Conservation (phyloP, 2,329 filamentous ascomycete genomes). For the Stemphylium lycopersici region DNA sequence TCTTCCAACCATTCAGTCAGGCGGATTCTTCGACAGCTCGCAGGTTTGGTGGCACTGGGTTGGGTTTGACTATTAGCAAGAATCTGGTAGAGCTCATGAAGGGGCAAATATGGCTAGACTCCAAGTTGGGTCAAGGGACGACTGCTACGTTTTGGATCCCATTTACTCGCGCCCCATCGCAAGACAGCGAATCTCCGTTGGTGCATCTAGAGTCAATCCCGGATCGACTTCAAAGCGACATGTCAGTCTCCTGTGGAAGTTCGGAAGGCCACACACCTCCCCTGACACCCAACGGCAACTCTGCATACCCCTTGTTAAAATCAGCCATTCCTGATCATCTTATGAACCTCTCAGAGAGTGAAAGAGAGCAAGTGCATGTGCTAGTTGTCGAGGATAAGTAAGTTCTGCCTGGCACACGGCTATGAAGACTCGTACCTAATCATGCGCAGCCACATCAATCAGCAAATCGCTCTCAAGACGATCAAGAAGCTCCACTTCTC, state of each 20-base stretch:
- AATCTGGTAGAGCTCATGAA: conserved; percentile 78
- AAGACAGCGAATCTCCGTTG: conserved; percentile 57
- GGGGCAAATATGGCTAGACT: conserved; percentile 74
- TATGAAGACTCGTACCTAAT: conserved; percentile 8
- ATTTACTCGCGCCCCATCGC: conserved; percentile 71
- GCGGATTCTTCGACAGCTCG: conserved; percentile 80
- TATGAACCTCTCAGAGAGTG: conserved; percentile 59
- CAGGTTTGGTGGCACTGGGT: conserved; percentile 77
- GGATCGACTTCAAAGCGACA: conserved; percentile 65
- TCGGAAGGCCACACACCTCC: conserved; percentile 65
- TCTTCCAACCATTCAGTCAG: conserved; percentile 83
- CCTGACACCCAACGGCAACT: conserved; percentile 34
- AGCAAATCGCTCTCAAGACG: conserved; percentile 77
- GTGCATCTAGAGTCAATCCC: conserved; percentile 69
- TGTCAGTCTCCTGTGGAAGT: conserved; percentile 68
- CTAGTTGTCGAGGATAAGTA: conserved; percentile 83
- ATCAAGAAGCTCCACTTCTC: conserved; percentile 76
- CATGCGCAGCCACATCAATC: conserved; percentile 62
- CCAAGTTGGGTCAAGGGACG: conserved; percentile 70
- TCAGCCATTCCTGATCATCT: conserved; percentile 36
- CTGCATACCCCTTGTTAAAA: conserved; percentile 34
- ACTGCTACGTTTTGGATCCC: conserved; percentile 78
- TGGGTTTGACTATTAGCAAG: conserved; percentile 81
- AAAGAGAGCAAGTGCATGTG: conserved; percentile 70
- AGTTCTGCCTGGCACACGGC: conserved; percentile 39